Base-by-base conservation (phyloP, 208 protist species). In the Wallacemonas rigidus region DNA sequence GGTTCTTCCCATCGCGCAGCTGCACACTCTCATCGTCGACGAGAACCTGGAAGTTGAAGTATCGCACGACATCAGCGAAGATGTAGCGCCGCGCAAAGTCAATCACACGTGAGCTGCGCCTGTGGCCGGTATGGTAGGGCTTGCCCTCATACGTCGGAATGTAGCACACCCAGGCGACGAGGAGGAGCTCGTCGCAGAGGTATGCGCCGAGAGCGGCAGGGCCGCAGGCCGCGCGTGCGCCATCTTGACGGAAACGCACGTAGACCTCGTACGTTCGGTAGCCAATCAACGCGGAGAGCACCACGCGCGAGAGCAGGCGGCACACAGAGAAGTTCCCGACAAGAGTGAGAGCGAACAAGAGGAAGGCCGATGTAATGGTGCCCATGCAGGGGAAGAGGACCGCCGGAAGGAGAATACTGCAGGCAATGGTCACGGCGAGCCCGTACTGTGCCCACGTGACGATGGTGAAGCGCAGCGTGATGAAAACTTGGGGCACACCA, bases 21-120 rank as follows among this genome's bases (percentile, higher is more conserved):
- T 85, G 68, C 68, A 92, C 87, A 15, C 60, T 55, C 15, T 78
- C 76, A 65, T 90, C 85, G 61, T 92, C 87, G 7, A 85, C 57
- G 67, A 92, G 75, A 41, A 95, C 67, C 17, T 76, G 71, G 69
- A 92, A 87, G 64, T 75, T 80, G 75, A 95, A 95, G 78, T 93
- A 95, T n/a, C 69, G 67, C 38, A 81, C 82, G 9, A 75, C 58
- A 54, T 93, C 79, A n/a, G 72, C 54, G 58, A 91, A 92, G 14
- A 95, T 55, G 72, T 91, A 83, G 38, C 79, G 81, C n/a, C 82
- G 65, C 41, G 74, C 64, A 62, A 92, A 92, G 41, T 76, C 50
- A 48, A 74, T 87, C 64, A 90, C 90, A 26, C 62, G 17, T 53
- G 50, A 3, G 60, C 81, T 89, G 65, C 88, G 85, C 53, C 80